phyloP scores from a whole-genome alignment of 2,329 filamentous ascomycete genomes.

The Lecanicillium sp. region DNA sequence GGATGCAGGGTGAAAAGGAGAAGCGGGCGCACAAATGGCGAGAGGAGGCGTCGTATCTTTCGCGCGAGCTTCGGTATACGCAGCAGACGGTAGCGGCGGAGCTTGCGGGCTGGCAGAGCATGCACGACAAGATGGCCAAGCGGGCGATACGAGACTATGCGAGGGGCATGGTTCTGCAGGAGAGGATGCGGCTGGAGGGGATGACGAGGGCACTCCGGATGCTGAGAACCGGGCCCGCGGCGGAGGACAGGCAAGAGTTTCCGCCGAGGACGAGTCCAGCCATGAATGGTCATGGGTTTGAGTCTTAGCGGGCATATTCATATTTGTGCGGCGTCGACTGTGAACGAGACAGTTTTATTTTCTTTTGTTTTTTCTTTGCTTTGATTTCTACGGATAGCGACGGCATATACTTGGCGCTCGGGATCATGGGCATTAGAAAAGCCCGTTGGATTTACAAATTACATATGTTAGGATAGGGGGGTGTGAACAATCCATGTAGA shows the following conservation, averaged over 20 bases:
- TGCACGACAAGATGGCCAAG: slow-evolving; percentile 70
- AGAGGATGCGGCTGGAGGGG: slow-evolving; percentile 70
- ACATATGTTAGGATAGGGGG: too few relatives aligned
- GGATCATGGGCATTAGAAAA: too few relatives aligned
- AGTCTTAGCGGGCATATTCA: too few relatives aligned
- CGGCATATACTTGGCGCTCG: too few relatives aligned
- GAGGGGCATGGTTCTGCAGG: slow-evolving; percentile 68
- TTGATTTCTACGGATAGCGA: too few relatives aligned
- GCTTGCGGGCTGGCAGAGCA: slow-evolving; percentile 87
- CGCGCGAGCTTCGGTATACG: slow-evolving; percentile 78
- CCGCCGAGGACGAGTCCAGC: too few relatives aligned
- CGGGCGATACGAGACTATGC: slow-evolving; percentile 71
- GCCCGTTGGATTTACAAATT: too few relatives aligned
- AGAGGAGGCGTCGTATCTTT: slow-evolving; percentile 64
- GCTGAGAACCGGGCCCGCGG: slow-evolving; percentile 26
- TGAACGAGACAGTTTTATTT: too few relatives aligned
- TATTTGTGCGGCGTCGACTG: too few relatives aligned
- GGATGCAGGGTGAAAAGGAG: slow-evolving; percentile 76
- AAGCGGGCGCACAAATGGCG: slow-evolving; percentile 66
- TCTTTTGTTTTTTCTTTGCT: too few relatives aligned
- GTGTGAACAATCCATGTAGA: too few relatives aligned
- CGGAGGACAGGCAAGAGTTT: not conserved
- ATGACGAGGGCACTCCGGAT: slow-evolving; percentile 72
- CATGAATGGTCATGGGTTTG: not conserved
- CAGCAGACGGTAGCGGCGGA: slow-evolving; percentile 90